phyloP scores from a whole-genome alignment of 768 basidiomycete genomes.

The Leucocoprinus leucothites region DNA sequence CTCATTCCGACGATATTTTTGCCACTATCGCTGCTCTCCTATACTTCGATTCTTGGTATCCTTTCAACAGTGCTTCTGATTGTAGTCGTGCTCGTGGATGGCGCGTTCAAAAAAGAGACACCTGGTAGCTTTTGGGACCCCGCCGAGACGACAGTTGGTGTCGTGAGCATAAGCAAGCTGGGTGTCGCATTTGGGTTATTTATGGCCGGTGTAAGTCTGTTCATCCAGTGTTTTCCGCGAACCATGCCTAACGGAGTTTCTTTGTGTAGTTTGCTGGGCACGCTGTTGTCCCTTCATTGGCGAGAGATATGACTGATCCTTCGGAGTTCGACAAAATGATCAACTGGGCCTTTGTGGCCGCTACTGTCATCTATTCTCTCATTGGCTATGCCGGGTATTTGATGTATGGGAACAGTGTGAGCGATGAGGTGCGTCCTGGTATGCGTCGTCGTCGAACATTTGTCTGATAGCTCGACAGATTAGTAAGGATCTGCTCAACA shows the following conservation, averaged over 20 bases:
- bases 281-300: constrained; percentile 86
- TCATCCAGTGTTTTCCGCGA: background rate
- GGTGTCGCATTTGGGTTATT: constrained; percentile 86
- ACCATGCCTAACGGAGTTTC: background rate
- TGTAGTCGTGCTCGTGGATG: constrained; percentile 78
- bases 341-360: constrained; percentile 80
- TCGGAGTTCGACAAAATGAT: constrained; percentile 78
- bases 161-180: constrained; percentile 52
- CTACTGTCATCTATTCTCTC: constrained; percentile 59
- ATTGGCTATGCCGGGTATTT: constrained; percentile 83
- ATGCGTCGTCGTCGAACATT: background rate
- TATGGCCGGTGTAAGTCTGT: constrained; percentile 75
- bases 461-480: constrained; percentile 44
- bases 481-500: constrained; percentile 75
- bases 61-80: constrained; percentile 75
- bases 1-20: constrained; percentile 83
- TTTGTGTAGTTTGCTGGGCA: constrained; percentile 78
- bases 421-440: constrained; percentile 64
- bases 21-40: constrained; percentile 82
- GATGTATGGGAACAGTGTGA: constrained; percentile 84
- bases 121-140: constrained; percentile 84
- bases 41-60: constrained; percentile 85
- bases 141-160: constrained; percentile 59
- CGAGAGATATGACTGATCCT: constrained; percentile 86
- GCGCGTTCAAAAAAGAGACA: constrained; percentile 61